A percentile compares a stretch with the other conserved stretches of the same genome.
phyloP scores from a whole-genome alignment of 805 yeast species.

The Starmerella davenportii region DNA sequence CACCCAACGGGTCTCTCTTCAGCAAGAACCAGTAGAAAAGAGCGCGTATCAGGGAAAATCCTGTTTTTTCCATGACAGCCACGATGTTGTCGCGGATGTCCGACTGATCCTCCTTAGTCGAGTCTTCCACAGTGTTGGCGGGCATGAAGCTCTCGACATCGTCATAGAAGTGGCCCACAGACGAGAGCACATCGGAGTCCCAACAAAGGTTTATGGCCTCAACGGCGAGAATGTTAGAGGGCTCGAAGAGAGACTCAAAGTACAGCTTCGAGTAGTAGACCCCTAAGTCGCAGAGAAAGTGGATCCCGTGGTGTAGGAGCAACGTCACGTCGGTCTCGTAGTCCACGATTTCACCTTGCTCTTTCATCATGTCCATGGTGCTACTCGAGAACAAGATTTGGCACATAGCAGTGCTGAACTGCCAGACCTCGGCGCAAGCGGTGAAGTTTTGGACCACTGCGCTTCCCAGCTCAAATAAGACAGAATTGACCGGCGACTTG shows the following conservation, averaged over 20 bases:
- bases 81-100: conserved; percentile 27
- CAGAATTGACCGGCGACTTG: conserved; percentile 4
- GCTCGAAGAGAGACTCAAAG: conserved; percentile 6
- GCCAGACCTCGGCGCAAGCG: conserved; percentile 32
- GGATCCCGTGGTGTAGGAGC: conserved; percentile 12
- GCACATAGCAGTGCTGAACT: conserved; percentile 62
- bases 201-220: conserved; percentile 21
- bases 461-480: conserved; percentile 11
- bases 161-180: conserved; percentile 57
- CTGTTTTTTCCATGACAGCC: conserved; percentile 31
- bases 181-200: conserved; percentile 52
- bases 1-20: conserved; percentile 35
- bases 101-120: conserved; percentile 11
- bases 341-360: conserved; percentile 8
- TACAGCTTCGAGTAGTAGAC: conserved; percentile 10
- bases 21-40: conserved; percentile 53
- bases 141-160: conserved; percentile 32
- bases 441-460: conserved; percentile 11
- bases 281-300: conserved; percentile 13
- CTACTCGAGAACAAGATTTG: conserved; percentile 44
- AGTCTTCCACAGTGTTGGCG: conserved; percentile 29
- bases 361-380: conserved; percentile 2
- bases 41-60: conserved; percentile 36
- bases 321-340: conserved; percentile 4
- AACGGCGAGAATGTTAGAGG: conserved; percentile 27